These are phyloP conservation scores for Metschnikowia shivogae DNA, from an alignment of 805 yeast genomes.

Conservation along the genomic window DNA sequence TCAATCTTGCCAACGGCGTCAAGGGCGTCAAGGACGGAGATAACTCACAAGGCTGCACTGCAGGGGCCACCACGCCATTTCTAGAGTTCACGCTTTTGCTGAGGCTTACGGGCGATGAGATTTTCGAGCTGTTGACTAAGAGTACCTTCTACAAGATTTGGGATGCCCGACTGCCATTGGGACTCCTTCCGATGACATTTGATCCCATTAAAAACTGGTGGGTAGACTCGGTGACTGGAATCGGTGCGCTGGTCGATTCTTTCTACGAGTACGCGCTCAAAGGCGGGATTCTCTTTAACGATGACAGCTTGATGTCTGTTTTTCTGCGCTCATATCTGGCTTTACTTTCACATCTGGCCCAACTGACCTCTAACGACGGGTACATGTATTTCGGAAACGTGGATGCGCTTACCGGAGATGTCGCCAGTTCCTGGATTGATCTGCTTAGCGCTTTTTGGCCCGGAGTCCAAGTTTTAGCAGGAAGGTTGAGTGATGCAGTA, in stretches of 20 bases:
- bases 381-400: constrained; percentile 53
- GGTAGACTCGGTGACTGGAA: constrained; percentile 62
- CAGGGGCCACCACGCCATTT: constrained; percentile 83
- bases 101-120: constrained; percentile 65
- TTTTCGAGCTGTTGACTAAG: constrained; percentile 60
- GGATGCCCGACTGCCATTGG: constrained; percentile 56
- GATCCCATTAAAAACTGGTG: constrained; percentile 55
- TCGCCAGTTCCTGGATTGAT: constrained; percentile 70
- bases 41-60: constrained; percentile 53
- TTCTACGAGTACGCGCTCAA: constrained; percentile 86
- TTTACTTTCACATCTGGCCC: constrained; percentile 41
- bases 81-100: constrained; percentile 78
- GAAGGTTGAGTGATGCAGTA: constrained; percentile 65
- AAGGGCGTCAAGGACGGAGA: constrained; percentile 28
- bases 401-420: constrained; percentile 47
- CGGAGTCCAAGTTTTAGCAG: constrained; percentile 75
- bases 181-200: constrained; percentile 75
- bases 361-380: constrained; percentile 8
- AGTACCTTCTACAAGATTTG: constrained; percentile 67
- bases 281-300: constrained; percentile 61
- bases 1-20: constrained; percentile 56
- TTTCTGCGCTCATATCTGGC: constrained; percentile 52
- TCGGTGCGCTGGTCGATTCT: constrained; percentile 90
- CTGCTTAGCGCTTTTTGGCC: constrained; percentile 85
- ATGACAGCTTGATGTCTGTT: constrained; percentile 60